These are phyloP conservation scores for Dentipellis fragilis DNA, from an alignment of 768 basidiomycete genomes.

Conservation along the genomic window DNA sequence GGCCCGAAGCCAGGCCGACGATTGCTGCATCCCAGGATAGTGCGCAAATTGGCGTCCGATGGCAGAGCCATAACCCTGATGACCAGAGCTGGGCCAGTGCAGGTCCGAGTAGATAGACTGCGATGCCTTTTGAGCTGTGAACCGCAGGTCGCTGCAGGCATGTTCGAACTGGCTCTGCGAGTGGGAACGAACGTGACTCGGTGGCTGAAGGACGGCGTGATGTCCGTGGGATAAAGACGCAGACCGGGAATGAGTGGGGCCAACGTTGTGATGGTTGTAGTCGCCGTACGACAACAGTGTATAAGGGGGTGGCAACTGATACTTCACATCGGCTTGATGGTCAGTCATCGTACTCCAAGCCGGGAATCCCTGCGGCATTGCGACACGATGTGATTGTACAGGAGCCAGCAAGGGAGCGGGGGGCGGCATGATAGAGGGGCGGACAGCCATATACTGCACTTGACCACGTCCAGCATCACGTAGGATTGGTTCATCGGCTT, in stretches of 20 bases:
- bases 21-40: conserved; percentile 33
- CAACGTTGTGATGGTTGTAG: background rate
- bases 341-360: background rate
- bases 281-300: background rate
- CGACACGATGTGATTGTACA: conserved; percentile 20
- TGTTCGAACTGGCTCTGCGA: conserved; percentile 12
- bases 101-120: conserved; percentile 8
- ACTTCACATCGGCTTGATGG: background rate
- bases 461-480: conserved; percentile 40
- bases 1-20: conserved; percentile 40
- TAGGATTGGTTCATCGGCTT: conserved; percentile 66
- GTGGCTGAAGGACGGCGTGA: conserved; percentile 1
- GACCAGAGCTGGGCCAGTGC: conserved; percentile 14
- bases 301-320: background rate
- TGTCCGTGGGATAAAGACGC: conserved; percentile 4
- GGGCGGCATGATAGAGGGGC: conserved; percentile 34
- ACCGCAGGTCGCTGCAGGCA: conserved; percentile 7
- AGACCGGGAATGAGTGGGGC: background rate
- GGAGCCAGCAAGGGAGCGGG: conserved; percentile 22
- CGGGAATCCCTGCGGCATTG: conserved; percentile 2
- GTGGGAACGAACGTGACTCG: conserved; percentile 6
- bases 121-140: conserved; percentile 2
- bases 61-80: conserved; percentile 28
- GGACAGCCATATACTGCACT: conserved; percentile 58
- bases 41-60: conserved; percentile 34